Conservation (phyloP, 495 filamentous ascomycete genomes). For the Pyrenula massariospora region DNA sequence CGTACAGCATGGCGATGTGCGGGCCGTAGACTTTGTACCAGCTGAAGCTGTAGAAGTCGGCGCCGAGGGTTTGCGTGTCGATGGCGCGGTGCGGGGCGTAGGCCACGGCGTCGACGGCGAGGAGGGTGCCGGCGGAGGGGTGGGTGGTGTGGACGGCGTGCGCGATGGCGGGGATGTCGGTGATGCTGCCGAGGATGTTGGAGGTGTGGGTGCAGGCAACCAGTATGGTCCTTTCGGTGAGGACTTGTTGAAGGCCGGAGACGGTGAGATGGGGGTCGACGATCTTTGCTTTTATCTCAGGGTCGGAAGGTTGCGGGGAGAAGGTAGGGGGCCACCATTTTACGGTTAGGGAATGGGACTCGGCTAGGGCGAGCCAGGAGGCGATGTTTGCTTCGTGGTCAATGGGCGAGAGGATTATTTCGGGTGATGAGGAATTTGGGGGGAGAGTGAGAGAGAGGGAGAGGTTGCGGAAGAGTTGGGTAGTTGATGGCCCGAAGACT, state of each 20-base stretch:
- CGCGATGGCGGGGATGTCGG: conserved; percentile 42
- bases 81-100: conserved; percentile 58
- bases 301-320: conserved; percentile 4
- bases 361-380: conserved; percentile 54
- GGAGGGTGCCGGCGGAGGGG: conserved; percentile 27
- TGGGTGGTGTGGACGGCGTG: conserved; percentile 37
- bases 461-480: conserved; percentile 63
- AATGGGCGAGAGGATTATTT: conserved; percentile 53
- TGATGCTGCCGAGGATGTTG: conserved; percentile 62
- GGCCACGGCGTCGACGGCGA: conserved; percentile 53
- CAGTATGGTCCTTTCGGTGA: conserved; percentile 40
- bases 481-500: conserved; percentile 52
- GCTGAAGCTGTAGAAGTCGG: conserved; percentile 63
- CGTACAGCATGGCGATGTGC: conserved; percentile 58
- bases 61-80: conserved; percentile 52
- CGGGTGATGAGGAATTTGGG: conserved; percentile 45
- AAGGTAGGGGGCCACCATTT: conserved; percentile 49
- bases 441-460: conserved; percentile 47
- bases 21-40: conserved; percentile 74
- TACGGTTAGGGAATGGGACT: conserved; percentile 38
- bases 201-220: conserved; percentile 54
- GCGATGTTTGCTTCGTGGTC: conserved; percentile 66
- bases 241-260: conserved; percentile 33
- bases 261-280: conserved; percentile 27
- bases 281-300: conserved; percentile 20